Base-by-base conservation (phyloP, 2,329 filamentous ascomycete species). In the Camptophora hylomeconis region DNA sequence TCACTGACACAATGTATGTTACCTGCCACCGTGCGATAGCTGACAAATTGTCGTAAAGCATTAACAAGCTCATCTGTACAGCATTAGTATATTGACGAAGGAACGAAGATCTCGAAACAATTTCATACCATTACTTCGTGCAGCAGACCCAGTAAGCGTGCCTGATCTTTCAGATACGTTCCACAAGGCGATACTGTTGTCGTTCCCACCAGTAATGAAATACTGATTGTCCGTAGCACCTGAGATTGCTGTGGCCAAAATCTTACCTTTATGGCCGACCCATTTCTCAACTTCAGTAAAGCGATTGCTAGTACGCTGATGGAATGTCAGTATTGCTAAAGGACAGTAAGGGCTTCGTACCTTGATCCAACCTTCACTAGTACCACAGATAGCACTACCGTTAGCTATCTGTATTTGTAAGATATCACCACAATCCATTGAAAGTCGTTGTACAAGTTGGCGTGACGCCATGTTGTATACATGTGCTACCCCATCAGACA, bases 381-480 rank as follows among this genome's bases (percentile, higher is more conserved):
- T 81, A 10, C 80, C 86, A 41, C 80, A 87, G 60, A 89, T 89
- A 5, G 94, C 63, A 38, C 79, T 77, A 0, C 84, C 83, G 57
- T 81, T 83, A 14, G 80, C 78, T 14, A 45, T 31, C 18, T 39
- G 32, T 9, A 45, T 40, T 19, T 44, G 37, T 22, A 31, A 40
- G 53, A 94, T 78, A 39, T 83, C 78, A 23, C 95, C 63, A 1
- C 83, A 78, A 63, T 92, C 83, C 26, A 95, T 72, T 23, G 10
- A 6, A 47, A 98, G 78, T 11, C 82, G 84, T 33, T 89, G 70
- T 24, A 98, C 67, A 26, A 89, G 75, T 54, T 98, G 89, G 30
- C 79, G 75, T 0, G 89, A 95, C 49, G 95, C 87, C 9, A 98
- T 65, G 50, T 98, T 92, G 87, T 92, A 98, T 7, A 98, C 72